Evolutionary conservation across 2,329 filamentous ascomycete genomes (phyloP), one percentile per base, ranked within the genome.

Genomic region (Penicillium sp.): DNA sequence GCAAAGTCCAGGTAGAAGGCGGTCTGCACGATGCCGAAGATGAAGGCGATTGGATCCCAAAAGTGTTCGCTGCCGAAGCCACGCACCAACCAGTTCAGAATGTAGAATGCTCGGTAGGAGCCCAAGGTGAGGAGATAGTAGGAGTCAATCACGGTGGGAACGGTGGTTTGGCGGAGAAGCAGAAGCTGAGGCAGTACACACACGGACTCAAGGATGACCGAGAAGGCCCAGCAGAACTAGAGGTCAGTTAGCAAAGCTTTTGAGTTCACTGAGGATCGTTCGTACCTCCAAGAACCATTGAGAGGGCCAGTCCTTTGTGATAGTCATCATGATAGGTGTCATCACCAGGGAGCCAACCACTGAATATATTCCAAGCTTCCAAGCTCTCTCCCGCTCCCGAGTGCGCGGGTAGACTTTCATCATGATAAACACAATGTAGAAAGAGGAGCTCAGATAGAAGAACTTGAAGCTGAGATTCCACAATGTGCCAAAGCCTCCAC

Each of bases 91-190:
- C 93, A 97, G 72, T 96, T 96, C 44, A 96, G 73, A 55, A 95
- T 86, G 74, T 97, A 96, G 56, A 96, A 83, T 45, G 80, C 89
- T 52, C 93, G 89, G 75, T 96, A 97, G 12, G 87, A 87, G 33
- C 92, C 93, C 1, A 96, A 83, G 0, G 90, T 85, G 45, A 94
- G 79, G 50, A 97, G 88, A 73, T 97, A 97, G 76, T 89, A 96
- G n/a, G 90, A 95, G 71, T 96, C 90, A 74, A 97, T 92, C 43
- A 96, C 93, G 45, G 93, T 97, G 0, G 93, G 93, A 0, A 96
- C 90, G 24, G 86, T 91, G n/a, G 93, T 96, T 72, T 96, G 91
- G 54, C 93, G 89, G 13, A 97, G 84, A 41, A 96, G 85, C 6
- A 96, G 83, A 1, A 97, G 85, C 71, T 97, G 93, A 0, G 93